Evolutionary conservation across 169 alveolate genomes (phyloP), one percentile per base, ranked within the genome.

Genomic region (Cyclospora cayetanensis): DNA sequence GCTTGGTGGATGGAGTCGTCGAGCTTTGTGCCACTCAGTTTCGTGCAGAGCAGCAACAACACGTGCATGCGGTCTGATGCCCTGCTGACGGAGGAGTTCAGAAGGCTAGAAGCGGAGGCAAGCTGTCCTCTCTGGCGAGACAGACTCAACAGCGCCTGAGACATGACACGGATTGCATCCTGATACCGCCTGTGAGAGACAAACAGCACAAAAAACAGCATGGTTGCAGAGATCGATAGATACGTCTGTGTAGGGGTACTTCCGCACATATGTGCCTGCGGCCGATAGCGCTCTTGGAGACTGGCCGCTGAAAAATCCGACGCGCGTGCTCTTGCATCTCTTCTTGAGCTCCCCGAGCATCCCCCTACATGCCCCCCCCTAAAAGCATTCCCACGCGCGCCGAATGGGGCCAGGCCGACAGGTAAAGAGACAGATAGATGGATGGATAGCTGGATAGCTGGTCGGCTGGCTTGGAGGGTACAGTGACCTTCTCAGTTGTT

Each of bases 31-130:
- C 85, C 92, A 25, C 95, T 90, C 25, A 96, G 90, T 22, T 96
- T 82, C 88, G 95, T 96, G 63, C 98, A 96, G n/a, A 96, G 90
- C 60, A 96, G 94, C 39, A 95, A 68, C 7, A 96, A 93, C 31
- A 95, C 74, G 93, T 95, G 96, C 98, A 96, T 96, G 84, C 94
- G 94, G 70, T 96, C 98, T n/a, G n/a, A n/a, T n/a, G n/a, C n/a
- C n/a, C n/a, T n/a, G n/a, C n/a, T n/a, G 1, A 95, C 95, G 52
- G 92, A 68, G 80, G 93, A 95, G 82, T 93, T 80, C 95, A 96
- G 93, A 74, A 93, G 84, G 60, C 87, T 87, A 85, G 96, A 93
- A 89, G 95, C 97, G n/a, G 96, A 70, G 0, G 93, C 94, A 42
- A 91, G 29, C 68, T 95, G 94, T 68, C 93, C 79, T 20, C 97